Percentiles rank a stretch among this genome's conserved stretches.
Evolutionary conservation across 108 stramenopile genomes (phyloP).

Genomic region (Pseudonitzschia multistriata): DNA sequence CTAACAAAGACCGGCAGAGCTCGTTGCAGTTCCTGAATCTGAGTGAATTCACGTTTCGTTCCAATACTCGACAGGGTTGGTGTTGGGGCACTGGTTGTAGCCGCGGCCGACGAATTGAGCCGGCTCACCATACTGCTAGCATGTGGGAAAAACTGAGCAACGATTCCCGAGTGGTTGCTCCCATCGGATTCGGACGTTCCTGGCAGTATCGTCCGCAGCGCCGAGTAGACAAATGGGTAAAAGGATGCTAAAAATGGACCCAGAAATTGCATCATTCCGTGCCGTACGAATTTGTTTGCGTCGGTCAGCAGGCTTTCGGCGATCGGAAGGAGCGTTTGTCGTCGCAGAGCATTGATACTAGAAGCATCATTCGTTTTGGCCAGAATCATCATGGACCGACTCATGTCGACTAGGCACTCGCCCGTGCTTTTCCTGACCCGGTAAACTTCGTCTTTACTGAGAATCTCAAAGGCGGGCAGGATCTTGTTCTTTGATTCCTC

Average conservation of each 20-base stretch:
- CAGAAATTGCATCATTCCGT: slow-evolving; percentile 90
- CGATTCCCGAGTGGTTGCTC: slow-evolving; percentile 57
- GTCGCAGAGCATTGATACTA: slow-evolving; percentile 51
- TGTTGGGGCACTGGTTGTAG: slow-evolving; percentile 47
- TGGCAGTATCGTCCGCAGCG: slow-evolving; percentile 41
- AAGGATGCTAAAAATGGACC: slow-evolving; percentile 84
- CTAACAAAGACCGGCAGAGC: slow-evolving; percentile 41
- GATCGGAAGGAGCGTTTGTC: slow-evolving; percentile 63
- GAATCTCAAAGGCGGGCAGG: slow-evolving; percentile 86
- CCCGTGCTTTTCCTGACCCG: slow-evolving; percentile 85
- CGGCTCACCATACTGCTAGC: slow-evolving; percentile 83
- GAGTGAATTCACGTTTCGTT: slow-evolving; percentile 17
- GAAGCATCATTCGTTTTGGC: slow-evolving; percentile 20
- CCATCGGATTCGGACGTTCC: slow-evolving; percentile 52
- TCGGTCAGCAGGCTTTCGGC: slow-evolving; percentile 70
- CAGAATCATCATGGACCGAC: slow-evolving; percentile 62
- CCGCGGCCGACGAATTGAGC: slow-evolving; percentile 52
- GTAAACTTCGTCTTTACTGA: slow-evolving; percentile 92
- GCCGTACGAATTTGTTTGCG: slow-evolving; percentile 69
- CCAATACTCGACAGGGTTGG: slow-evolving; percentile 38
- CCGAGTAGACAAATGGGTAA: slow-evolving; percentile 68
- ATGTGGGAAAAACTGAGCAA: slow-evolving; percentile 86
- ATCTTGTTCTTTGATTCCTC: slow-evolving; percentile 73
- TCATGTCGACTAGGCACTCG: slow-evolving; percentile 84
- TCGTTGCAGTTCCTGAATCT: slow-evolving; percentile 38